These are phyloP conservation scores for Arabis hirsuta DNA, from an alignment of 345 rosid species.

Conservation along the genomic window DNA sequence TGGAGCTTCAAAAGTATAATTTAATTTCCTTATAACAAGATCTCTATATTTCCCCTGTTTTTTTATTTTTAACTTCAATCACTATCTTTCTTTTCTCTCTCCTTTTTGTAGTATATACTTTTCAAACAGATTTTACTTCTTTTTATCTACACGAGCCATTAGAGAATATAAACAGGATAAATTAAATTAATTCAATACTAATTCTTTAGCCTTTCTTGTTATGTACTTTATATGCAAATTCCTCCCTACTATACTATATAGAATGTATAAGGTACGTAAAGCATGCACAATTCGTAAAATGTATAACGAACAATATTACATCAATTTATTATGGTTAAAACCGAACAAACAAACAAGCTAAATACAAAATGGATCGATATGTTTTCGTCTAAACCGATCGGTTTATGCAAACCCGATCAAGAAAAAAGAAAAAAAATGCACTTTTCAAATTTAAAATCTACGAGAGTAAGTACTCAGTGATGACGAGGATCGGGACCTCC, in stretches of 20 bases:
- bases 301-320: not conserved
- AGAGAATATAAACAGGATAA: constrained; percentile 10
- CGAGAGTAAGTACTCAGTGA: constrained; percentile 39
- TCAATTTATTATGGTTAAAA: constrained; percentile 21
- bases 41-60: not conserved
- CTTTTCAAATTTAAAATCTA: constrained; percentile 4
- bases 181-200: not conserved
- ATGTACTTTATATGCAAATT: constrained; percentile 17
- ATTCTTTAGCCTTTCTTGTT: constrained; percentile 23
- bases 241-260: constrained; percentile 6
- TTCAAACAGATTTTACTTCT: constrained; percentile 15
- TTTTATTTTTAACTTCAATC: constrained; percentile 23
- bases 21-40: constrained; percentile 1
- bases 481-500: constrained; percentile 82
- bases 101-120: not conserved
- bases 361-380: constrained; percentile 10
- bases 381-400: constrained; percentile 36
- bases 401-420: not conserved
- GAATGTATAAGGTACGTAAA: constrained; percentile 34
- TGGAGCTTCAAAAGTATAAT: not conserved
- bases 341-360: constrained; percentile 24
- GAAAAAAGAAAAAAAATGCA: constrained; percentile 25
- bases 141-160: constrained; percentile 29
- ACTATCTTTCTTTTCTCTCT: constrained; percentile 21
- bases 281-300: constrained; percentile 25